Evolutionary conservation across 805 yeast species (phyloP), one percentile per base, ranked within the genome.

Genomic region (Starmerella roubikii): DNA sequence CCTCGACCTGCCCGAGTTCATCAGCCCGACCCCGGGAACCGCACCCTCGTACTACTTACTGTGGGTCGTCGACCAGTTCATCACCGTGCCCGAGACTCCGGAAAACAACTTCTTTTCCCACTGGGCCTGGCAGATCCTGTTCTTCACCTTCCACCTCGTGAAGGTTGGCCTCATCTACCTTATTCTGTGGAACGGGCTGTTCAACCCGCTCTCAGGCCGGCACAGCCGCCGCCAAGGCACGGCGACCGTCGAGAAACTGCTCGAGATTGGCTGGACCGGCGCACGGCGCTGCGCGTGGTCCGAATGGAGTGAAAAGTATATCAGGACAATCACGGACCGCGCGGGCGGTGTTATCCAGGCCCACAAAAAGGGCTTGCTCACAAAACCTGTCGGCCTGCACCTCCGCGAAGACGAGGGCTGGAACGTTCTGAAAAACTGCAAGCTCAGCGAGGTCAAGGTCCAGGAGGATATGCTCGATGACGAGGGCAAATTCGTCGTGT

Each of bases 211-310:
- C 39, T 40, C 6, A 54, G 50, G 12, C 49, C 66, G 17, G n/a
- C 18, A 30, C 4, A 12, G n/a, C 16, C 9, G 16, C n/a, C 16
- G n/a, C 9, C 9, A 16, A 17, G 3, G 4, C 16, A 8, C 22
- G 15, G 45, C 47, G 34, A 62, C 71, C 35, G 65, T 65, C 44
- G 83, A 77, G 15, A 65, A 70, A 42, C 68, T 86, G 50, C 49
- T 74, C 25, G 59, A 60, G 3, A 62, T 86, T 49, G 97, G 97
- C 35, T 91, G 97, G 97, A 84, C 95, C n/a, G 94, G 95, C 38
- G 70, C 91, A 19, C 78, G 76, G 58, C 76, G 76, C 49, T 78
- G 78, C 12, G 68, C 77, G 17, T 62, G 73, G 21, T 78, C 73
- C 29, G 84, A 74, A 46, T 88, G 78, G 68, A 72, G 71, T 52